These are phyloP conservation scores for Verbena officinalis DNA, from an alignment of 257 asterid genomes.

Conservation along the genomic window DNA sequence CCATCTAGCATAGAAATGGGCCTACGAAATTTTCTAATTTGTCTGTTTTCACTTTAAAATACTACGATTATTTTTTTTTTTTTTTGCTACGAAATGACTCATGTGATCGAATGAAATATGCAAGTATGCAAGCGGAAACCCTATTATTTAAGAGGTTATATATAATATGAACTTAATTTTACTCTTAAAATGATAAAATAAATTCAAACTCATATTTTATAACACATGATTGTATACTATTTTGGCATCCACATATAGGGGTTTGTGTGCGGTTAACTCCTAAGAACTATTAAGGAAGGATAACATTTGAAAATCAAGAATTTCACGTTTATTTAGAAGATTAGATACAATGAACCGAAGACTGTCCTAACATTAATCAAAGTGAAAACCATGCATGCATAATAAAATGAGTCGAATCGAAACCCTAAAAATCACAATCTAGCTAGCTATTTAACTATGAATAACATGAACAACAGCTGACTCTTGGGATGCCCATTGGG, in stretches of 20 bases:
- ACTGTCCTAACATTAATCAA: conserved; percentile 36
- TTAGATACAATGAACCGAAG: conserved; percentile 62
- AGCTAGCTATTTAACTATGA: conserved; percentile 41
- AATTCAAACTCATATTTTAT: no score
- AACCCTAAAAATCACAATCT: conserved; percentile 65
- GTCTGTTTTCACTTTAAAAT: no score
- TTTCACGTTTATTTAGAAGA: conserved; percentile 24
- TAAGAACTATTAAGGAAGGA: not conserved
- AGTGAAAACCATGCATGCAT: conserved; percentile 27
- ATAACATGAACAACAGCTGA: conserved; percentile 32
- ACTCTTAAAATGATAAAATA: no score
- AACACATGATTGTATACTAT: no score
- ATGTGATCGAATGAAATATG: no score
- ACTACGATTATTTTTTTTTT: no score
- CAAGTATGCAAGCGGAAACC: no score
- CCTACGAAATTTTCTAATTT: no score
- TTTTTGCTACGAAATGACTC: no score
- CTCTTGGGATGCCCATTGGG: conserved; percentile 36
- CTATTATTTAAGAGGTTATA: no score
- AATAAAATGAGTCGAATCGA: conserved; percentile 31
- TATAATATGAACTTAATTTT: no score
- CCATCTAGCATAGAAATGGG: no score
- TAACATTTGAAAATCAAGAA: conserved; percentile 10
- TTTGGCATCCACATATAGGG: not conserved
- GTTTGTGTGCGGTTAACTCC: conserved; percentile 1